Conservation (phyloP, 192 early-diverging fungal species). For the Pilobolus umbonatus region DNA sequence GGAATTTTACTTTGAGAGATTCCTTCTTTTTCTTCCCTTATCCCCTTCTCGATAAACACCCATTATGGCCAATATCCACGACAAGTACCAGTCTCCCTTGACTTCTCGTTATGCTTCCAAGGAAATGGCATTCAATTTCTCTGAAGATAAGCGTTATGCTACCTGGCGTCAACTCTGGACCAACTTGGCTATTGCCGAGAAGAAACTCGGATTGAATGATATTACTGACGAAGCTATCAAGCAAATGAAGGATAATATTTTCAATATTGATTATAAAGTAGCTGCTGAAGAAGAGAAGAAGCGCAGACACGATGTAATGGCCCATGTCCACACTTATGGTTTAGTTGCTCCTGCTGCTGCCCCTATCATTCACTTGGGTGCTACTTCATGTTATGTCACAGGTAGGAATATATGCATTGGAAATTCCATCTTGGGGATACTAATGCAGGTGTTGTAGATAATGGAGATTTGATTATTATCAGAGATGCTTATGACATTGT, state of each 20-base stretch:
- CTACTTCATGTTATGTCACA: constrained; percentile 98
- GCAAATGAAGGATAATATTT: constrained; percentile 85
- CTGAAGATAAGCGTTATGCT: constrained; percentile 90
- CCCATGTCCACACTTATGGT: constrained; percentile 97
- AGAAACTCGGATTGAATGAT: constrained; percentile 83
- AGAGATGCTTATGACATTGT: constrained; percentile 92
- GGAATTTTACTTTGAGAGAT: neutral
- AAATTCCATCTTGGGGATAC: neutral
- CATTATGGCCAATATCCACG: constrained; percentile 49
- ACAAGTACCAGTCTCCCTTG: constrained; percentile 91
- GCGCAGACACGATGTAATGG: constrained; percentile 98
- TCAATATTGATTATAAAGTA: constrained; percentile 85
- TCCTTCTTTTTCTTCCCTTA: constrained; percentile 10
- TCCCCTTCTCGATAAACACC: neutral
- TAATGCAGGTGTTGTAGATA: constrained; percentile 49
- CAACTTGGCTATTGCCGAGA: constrained; percentile 87
- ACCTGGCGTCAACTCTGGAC: constrained; percentile 97
- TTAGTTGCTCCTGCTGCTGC: constrained; percentile 81
- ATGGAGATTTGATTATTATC: constrained; percentile 97
- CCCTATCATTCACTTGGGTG: constrained; percentile 95
- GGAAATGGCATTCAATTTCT: constrained; percentile 96
- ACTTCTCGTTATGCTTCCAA: constrained; percentile 95
- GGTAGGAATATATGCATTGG: constrained; percentile 19
- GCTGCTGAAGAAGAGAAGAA: constrained; percentile 90
- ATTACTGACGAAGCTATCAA: constrained; percentile 83